Percentiles rank a stretch among this genome's conserved stretches.
These are phyloP conservation scores for Dictyostelium intermedium DNA, from an alignment of 78 protist genomes.

Conservation along the genomic window DNA sequence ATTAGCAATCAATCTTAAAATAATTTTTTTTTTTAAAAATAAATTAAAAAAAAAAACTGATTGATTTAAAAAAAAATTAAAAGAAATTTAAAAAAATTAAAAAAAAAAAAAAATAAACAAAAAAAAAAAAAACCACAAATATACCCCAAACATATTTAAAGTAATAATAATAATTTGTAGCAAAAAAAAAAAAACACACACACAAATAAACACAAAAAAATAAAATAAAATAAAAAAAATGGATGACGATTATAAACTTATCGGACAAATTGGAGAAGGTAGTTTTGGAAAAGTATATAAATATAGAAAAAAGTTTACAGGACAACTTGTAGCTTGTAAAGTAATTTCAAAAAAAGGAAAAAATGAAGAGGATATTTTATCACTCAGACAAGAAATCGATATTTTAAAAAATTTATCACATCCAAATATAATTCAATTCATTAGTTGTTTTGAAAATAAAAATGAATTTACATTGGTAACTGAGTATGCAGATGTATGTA, in stretches of 20 bases:
- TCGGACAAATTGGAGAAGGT: conserved; percentile 93
- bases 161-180: not conserved
- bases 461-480: conserved; percentile 87
- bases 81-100: not conserved
- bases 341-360: conserved; percentile 87
- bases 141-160: not conserved
- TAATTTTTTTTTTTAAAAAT: not conserved
- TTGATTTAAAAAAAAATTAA: not conserved
- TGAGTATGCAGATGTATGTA: conserved; percentile 82
- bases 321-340: conserved; percentile 91
- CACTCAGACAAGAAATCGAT: conserved; percentile 87
- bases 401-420: conserved; percentile 84
- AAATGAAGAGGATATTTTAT: conserved; percentile 81
- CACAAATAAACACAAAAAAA: not conserved
- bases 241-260: conserved; percentile 70
- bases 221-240: not conserved
- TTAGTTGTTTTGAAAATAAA: conserved; percentile 89
- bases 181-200: not conserved
- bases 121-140: not conserved
- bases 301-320: conserved; percentile 80
- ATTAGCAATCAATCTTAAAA: not conserved
- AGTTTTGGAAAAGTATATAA: conserved; percentile 93
- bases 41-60: not conserved
- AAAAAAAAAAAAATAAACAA: not conserved
- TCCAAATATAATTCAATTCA: conserved; percentile 88